A percentile compares a stretch with the other conserved stretches of the same genome.
Evolutionary conservation across 169 alveolate species (phyloP).

Genomic region (Eimeria necatrix): DNA sequence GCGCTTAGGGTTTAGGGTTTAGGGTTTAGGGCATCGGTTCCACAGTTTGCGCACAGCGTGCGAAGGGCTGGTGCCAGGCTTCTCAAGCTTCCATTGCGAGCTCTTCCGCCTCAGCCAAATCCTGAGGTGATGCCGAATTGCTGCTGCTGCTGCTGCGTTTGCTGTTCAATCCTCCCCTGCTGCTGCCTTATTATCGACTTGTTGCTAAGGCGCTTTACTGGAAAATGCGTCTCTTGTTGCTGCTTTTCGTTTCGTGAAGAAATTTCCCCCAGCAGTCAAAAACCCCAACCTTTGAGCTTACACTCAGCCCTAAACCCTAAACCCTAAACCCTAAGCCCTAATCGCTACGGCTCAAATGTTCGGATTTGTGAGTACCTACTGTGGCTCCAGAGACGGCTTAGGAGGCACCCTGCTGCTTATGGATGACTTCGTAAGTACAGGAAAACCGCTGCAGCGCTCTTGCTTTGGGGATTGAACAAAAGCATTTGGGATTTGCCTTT

Average conservation of each 20-base stretch:
- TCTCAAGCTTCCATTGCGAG: neutral
- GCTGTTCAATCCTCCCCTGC: conserved; percentile 10
- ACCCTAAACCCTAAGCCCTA: conserved; percentile 12
- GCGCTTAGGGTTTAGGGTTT: neutral
- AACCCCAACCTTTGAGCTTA: neutral
- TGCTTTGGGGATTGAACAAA: too few relatives aligned
- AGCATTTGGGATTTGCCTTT: neutral
- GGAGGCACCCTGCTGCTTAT: neutral
- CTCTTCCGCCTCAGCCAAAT: conserved; percentile 1
- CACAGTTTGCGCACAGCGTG: neutral
- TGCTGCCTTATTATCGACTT: neutral
- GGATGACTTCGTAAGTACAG: neutral
- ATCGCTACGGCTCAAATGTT: neutral
- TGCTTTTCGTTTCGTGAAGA: neutral
- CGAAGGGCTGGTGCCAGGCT: neutral
- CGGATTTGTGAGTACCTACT: neutral
- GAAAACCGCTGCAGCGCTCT: neutral
- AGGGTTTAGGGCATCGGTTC: neutral
- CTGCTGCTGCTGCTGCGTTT: conserved; percentile 34
- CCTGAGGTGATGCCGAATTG: neutral
- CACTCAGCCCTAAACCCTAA: neutral
- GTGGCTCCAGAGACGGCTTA: neutral
- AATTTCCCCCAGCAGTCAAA: neutral
- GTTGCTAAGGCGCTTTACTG: neutral
- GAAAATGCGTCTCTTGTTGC: neutral